Base-by-base conservation (phyloP, 148 eudicot species). In the Vaccinium macrocarpon region DNA sequence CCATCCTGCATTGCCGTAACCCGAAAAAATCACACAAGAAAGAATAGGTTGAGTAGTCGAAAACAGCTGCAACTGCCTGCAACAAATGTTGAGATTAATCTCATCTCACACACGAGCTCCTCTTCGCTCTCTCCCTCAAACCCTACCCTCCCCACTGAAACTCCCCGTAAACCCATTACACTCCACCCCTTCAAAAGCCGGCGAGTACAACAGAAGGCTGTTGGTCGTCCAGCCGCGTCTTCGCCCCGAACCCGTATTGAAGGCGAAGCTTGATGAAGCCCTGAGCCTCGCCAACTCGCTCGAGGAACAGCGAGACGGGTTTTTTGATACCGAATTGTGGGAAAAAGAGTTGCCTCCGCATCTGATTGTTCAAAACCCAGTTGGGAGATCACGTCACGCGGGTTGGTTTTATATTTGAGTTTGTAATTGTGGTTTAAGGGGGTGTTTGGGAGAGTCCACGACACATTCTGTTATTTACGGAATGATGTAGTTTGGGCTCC, bases 211-310 rank as follows among this genome's bases (percentile, higher is more conserved):
- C 53, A 66, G 83, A 5, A 91, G 84, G 84, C 88, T 96, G 29
- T 84, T 96, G 56, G 99, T 96, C 23, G 93, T 96, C 72, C 99
- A 96, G 88, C 99, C 98, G 2, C 89, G 95, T 72, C 75, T 93
- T 50, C 90, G 94, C 12, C 97, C 93, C 32, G 86, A 88, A 9
- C 15, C 87, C 52, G 68, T 85, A 8, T 73, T 96, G 86, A 75
- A 89, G 62, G 74, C 90, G 18, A 96, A 94, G 89, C 97, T 96
- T n/a, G 89, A 88, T 8, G 99, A 96, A 75, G 99, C 99, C 14
- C 88, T 94, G 49, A 96, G 90, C 85, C 90, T 96, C 2, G 99
- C 99, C 4, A 96, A 94, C 85, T 96, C 99, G 2, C 94, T 96
- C 42, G 98, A 94, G 46, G 90, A 94, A 55, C 98, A 90, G 84